Evolutionary conservation across 139 green algal species (phyloP).

Genomic region (Picochlorum sp.): DNA sequence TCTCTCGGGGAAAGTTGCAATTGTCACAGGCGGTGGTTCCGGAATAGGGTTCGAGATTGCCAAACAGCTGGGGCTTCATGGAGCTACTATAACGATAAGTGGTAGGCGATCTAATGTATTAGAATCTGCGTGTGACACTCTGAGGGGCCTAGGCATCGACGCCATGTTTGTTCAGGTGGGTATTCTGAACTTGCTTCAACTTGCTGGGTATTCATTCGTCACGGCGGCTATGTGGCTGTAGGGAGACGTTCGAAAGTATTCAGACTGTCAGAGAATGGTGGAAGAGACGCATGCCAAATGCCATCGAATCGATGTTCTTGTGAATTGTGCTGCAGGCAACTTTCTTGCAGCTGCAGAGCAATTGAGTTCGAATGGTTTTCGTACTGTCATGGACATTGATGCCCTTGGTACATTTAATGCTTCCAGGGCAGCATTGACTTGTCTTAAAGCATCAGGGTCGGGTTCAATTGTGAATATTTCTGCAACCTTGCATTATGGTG

Average conservation of each 20-base stretch:
- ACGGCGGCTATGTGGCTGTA: conserved; percentile 25
- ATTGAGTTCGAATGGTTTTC: conserved; percentile 81
- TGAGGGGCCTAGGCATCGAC: conserved; percentile 48
- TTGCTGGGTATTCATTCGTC: neutral
- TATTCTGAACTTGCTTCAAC: neutral
- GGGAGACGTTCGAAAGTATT: conserved; percentile 75
- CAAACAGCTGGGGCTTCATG: conserved; percentile 77
- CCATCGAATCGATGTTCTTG: conserved; percentile 73
- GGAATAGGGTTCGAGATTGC: conserved; percentile 84
- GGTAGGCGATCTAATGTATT: conserved; percentile 67
- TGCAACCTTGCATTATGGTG: conserved; percentile 91
- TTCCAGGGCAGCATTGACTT: conserved; percentile 53
- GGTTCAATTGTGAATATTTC: conserved; percentile 87
- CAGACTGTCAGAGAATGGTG: conserved; percentile 59
- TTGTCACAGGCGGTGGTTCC: conserved; percentile 73
- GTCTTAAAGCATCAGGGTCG: conserved; percentile 24
- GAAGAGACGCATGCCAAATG: conserved; percentile 27
- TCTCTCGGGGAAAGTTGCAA: conserved; percentile 45
- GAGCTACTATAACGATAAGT: conserved; percentile 62
- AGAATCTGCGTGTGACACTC: conserved; percentile 30
- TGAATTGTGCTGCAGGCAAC: conserved; percentile 90
- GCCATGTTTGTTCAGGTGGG: conserved; percentile 34
- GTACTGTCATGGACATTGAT: conserved; percentile 95
- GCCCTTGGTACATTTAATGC: conserved; percentile 82
- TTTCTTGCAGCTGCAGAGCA: conserved; percentile 71